phyloP scores from a whole-genome alignment of 495 filamentous ascomycete genomes.

The Podospora comata region DNA sequence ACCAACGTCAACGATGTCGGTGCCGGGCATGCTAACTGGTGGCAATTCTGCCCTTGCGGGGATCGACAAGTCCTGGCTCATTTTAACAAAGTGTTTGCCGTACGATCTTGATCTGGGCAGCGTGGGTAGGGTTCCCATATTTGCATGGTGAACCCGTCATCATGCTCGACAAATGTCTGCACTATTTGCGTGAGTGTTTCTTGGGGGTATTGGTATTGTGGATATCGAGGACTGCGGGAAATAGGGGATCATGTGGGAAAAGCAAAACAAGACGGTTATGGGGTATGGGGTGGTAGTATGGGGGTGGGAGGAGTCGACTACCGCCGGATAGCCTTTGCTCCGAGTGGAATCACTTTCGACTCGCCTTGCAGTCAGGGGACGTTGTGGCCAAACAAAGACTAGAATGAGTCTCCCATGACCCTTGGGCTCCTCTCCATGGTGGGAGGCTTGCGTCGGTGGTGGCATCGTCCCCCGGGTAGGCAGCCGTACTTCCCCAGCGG shows the following conservation, averaged over 20 bases:
- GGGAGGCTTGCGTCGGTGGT: constrained; percentile 35
- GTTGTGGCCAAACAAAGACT: constrained; percentile 52
- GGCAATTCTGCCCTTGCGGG: constrained; percentile 18
- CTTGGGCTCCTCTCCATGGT: constrained; percentile 43
- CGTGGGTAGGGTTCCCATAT: constrained; percentile 48
- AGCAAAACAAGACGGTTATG: background rate
- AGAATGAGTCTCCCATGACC: constrained; percentile 47
- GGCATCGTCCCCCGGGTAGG: constrained; percentile 29
- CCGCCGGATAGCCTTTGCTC: background rate
- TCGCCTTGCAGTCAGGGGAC: constrained; percentile 49
- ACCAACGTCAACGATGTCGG: background rate
- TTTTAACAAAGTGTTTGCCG: constrained; percentile 31
- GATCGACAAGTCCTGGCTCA: constrained; percentile 19
- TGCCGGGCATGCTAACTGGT: constrained; percentile 19
- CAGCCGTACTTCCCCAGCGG: constrained; percentile 56
- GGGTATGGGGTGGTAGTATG: background rate
- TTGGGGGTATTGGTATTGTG: background rate
- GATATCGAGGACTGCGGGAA: background rate
- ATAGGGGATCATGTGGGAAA: background rate
- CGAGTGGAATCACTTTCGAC: constrained; percentile 15
- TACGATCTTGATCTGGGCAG: constrained; percentile 31
- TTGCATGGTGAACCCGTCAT: constrained; percentile 48
- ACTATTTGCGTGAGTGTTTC: background rate
- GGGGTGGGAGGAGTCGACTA: background rate
- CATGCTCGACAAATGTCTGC: constrained; percentile 40